A percentile compares a stretch with the other conserved stretches of the same genome.
Conservation (phyloP, 2,329 filamentous ascomycete genomes). For the Alternaria angustiovoidea region DNA sequence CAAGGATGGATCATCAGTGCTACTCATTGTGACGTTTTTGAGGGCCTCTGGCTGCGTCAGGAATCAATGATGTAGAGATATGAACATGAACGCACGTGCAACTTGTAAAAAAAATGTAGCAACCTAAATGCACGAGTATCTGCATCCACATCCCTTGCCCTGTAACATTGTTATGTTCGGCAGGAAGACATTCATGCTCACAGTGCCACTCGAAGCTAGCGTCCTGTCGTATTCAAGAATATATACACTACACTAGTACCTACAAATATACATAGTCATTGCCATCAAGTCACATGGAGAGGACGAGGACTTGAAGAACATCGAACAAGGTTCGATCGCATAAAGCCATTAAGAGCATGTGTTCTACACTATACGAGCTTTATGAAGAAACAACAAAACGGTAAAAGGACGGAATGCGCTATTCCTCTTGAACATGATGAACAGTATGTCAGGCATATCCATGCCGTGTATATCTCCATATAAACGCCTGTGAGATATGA, state of each 20-base stretch:
- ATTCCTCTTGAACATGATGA: not conserved
- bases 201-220: no score
- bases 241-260: no score
- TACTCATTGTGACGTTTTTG: not conserved
- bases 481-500: constrained; percentile 1
- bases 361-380: not conserved
- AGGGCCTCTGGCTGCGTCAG: not conserved
- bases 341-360: not conserved
- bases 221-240: no score
- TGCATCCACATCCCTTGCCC: no score
- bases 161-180: not conserved
- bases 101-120: no score
- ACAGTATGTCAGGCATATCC: not conserved
- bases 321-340: not conserved
- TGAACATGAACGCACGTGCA: no score
- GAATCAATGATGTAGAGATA: no score
- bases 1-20: not conserved
- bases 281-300: not conserved
- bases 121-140: no score
- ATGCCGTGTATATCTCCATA: not conserved
- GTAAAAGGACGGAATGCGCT: not conserved
- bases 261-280: not conserved
- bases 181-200: not conserved
- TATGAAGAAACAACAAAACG: not conserved
- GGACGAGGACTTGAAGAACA: not conserved